Evolutionary conservation across 495 filamentous ascomycete genomes (phyloP), one percentile per base, ranked within the genome.

Genomic region (Oleoguttula mirabilis): DNA sequence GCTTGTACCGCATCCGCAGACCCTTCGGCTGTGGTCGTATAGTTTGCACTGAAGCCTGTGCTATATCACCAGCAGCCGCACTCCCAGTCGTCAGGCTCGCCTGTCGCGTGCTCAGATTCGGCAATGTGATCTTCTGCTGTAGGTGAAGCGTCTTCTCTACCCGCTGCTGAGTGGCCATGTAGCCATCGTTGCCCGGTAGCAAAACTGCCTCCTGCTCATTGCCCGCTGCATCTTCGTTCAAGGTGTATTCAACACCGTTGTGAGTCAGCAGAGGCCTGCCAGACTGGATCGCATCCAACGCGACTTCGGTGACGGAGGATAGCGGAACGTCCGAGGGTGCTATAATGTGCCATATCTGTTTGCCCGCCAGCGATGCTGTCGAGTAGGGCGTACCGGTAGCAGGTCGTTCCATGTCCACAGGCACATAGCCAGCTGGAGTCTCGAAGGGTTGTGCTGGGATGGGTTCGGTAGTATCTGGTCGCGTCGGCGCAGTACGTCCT

Each of bases 1-100:
- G 76, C 16, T 61, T 59, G 50, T 68, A 78, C 17, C 73, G 70
- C 75, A 80, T 80, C 39, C 66, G 70, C 41, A 80, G 40, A 28
- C 74, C 66, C 47, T 70, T 72, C 15, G 72, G 72, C 43, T 80
- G 76, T 23, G 62, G 66, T 55, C 64, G 15, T 57, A 66, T 38
- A 41, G 55, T 41, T 34, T 54, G 48, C 12, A 55, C 51, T 2
- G 58, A 35, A 15, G 52, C 47, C 10, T 39, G 30, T 39, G 66
- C 66, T 33, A 66, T 58, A n/a, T 60, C 58, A 16, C 61, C 61
- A 15, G 66, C 52, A 4, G 62, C 60, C 38, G 54, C 60, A 23
- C 66, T 55, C 0, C 52, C 48, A 3, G 56, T 60, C 2, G 48
- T 52, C 24, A 43, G 50, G 32, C 56, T 55, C 32, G 37, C 59